phyloP scores from a whole-genome alignment of 208 protist species.

The Wallacemonas collosoma region DNA sequence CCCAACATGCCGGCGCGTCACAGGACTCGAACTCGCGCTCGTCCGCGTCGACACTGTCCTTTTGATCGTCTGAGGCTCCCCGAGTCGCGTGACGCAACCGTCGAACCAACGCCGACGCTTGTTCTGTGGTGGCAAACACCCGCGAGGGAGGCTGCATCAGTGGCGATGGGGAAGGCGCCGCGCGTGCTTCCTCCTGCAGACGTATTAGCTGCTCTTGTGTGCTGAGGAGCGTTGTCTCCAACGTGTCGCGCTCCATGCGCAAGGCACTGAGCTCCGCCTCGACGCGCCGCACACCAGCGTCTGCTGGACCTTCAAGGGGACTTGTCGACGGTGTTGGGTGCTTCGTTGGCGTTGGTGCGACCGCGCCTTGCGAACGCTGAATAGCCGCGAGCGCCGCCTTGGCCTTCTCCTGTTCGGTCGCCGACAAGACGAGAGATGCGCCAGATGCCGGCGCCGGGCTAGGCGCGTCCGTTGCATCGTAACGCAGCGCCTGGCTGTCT shows the following conservation, averaged over 20 bases:
- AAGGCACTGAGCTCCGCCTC: conserved; percentile 25
- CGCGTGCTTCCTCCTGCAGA: conserved; percentile 18
- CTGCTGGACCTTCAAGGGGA: too few relatives aligned
- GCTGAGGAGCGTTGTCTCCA: conserved; percentile 54
- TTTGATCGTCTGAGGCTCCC: background rate
- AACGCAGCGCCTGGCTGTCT: conserved; percentile 6
- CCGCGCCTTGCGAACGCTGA: background rate
- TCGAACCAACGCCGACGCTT: background rate
- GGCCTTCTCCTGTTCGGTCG: background rate
- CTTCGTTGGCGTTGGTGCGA: background rate
- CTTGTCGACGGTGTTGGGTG: background rate
- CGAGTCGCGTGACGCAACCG: background rate
- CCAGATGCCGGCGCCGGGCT: too few relatives aligned
- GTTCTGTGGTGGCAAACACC: background rate
- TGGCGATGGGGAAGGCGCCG: background rate
- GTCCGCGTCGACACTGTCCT: background rate
- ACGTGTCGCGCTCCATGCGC: conserved; percentile 39
- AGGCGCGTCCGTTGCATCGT: background rate
- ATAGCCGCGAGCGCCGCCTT: background rate
- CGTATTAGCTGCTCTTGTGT: conserved; percentile 47
- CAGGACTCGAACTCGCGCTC: background rate
- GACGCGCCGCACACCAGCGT: conserved; percentile 7
- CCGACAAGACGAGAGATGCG: too few relatives aligned
- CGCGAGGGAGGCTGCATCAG: too few relatives aligned
- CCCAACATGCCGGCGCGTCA: background rate